phyloP scores from a whole-genome alignment of 495 filamentous ascomycete species.

The Aspergillus leporis region DNA sequence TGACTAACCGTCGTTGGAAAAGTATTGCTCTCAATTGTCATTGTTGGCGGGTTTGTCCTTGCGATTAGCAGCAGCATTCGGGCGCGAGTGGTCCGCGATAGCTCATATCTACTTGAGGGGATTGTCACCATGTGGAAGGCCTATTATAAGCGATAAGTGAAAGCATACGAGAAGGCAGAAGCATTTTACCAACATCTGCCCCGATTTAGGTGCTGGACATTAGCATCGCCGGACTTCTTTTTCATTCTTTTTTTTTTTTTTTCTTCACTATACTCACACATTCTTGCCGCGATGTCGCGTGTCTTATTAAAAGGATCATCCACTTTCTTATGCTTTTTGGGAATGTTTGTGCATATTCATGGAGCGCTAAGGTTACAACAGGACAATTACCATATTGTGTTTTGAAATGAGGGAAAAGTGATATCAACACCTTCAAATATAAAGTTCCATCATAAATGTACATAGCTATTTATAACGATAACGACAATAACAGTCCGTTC shows the following conservation, averaged over 20 bases:
- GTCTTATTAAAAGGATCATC: slow-evolving; percentile 2
- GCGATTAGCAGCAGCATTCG: slow-evolving; percentile 27
- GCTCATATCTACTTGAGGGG: slow-evolving; percentile 9
- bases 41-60: slow-evolving; percentile 21
- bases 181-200: background rate
- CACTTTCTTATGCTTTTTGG: slow-evolving; percentile 10
- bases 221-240: background rate
- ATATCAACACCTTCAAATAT: background rate
- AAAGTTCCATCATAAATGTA: slow-evolving; percentile 18
- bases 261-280: slow-evolving; percentile 3
- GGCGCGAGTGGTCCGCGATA: slow-evolving; percentile 10
- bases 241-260: slow-evolving; percentile 2
- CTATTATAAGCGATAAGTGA: slow-evolving; percentile 13
- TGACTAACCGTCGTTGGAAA: slow-evolving; percentile 37
- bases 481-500: slow-evolving; percentile 11
- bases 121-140: slow-evolving; percentile 21
- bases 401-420: slow-evolving; percentile 1
- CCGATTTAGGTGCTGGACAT: no score
- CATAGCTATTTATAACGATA: slow-evolving; percentile 20
- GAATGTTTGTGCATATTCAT: background rate
- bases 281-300: background rate
- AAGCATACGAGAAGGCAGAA: background rate
- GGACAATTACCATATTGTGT: slow-evolving; percentile 1
- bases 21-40: slow-evolving; percentile 19
- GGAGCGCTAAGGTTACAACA: background rate